Base-by-base conservation (phyloP, 1,139 yeast genomes). In the Yarrowia galli region DNA sequence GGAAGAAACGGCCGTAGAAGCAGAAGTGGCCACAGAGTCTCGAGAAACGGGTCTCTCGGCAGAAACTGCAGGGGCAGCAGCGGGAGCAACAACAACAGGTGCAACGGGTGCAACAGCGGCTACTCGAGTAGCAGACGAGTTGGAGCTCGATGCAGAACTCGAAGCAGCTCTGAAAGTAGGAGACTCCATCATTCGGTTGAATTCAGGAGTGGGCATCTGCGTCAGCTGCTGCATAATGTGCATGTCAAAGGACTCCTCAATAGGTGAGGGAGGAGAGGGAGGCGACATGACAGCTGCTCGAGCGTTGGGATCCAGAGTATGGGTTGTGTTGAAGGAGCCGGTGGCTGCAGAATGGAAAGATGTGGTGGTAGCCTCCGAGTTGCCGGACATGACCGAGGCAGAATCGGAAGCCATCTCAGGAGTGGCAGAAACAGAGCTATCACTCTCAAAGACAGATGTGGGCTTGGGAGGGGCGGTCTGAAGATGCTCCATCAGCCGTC, bases 131-230 rank as follows among this genome's bases (percentile, higher is more conserved):
- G 53, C 18, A 2, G 16, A n/a, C 10, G 42, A 32, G 13, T 48
- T 22, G 6, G 16, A 3, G 13, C 23, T 9, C 23, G 10, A 9
- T 3, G 32, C 32, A 6, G 32, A 8, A 28, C 32, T 28, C 32
- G 32, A 28, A 1, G 8, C 32, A 28, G 32, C 32, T 7, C 32
- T 28, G 32, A 10, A 28, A 28, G 20, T 36, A 2, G 72, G 70
- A 0, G 70, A 56, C 54, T 71, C 71, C 35, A 71, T 70, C 53
- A 72, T 71, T 6, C 72, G 72, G 60, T 73, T 72, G 28, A 73
- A 67, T 16, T 71, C 56, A 0, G 74, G 73, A 6, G 72, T 69
- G 32, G 75, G 72, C 46, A 73, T 70, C 43, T 69, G 35, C n/a
- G 67, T 61, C 22, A 72, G 67, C 63, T 71, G 72, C 51, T 70